These are phyloP conservation scores for Rhododendron molle DNA, from an alignment of 148 eudicot species.

Conservation along the genomic window DNA sequence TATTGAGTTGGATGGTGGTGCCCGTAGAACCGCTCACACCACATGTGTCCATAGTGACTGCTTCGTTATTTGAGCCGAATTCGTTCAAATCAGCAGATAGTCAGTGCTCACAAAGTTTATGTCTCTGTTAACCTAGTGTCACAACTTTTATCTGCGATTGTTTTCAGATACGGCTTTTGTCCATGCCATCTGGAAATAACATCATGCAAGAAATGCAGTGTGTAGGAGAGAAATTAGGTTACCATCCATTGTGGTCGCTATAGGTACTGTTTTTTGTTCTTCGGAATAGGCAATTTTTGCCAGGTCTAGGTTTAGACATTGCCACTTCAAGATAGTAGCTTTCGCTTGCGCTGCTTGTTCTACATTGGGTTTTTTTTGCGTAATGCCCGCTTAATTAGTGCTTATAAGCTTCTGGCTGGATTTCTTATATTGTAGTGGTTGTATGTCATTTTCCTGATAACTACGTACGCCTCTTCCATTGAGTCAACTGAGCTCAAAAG, in stretches of 20 bases:
- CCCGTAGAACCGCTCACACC: neutral
- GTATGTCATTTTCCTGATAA: neutral
- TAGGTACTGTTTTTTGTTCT: neutral
- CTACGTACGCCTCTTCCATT: neutral
- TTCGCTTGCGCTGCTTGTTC: neutral
- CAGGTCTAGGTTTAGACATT: neutral
- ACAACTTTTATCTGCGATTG: neutral
- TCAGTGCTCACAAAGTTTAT: neutral
- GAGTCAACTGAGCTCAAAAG: neutral
- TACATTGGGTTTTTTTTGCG: neutral
- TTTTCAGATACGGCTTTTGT: neutral
- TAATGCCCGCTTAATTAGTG: neutral
- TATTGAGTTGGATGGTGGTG: neutral
- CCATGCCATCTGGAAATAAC: constrained; percentile 1
- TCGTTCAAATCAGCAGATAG: neutral
- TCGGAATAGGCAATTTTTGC: neutral
- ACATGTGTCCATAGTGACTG: neutral
- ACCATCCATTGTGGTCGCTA: neutral
- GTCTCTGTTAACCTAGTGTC: neutral
- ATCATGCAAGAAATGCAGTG: neutral
- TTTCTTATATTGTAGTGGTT: neutral
- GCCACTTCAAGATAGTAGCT: neutral
- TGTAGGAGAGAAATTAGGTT: neutral
- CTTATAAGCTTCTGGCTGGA: neutral
- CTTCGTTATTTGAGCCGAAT: neutral